Base-by-base conservation (phyloP, 2,329 filamentous ascomycete species). In the Trichoderma atroviride region DNA sequence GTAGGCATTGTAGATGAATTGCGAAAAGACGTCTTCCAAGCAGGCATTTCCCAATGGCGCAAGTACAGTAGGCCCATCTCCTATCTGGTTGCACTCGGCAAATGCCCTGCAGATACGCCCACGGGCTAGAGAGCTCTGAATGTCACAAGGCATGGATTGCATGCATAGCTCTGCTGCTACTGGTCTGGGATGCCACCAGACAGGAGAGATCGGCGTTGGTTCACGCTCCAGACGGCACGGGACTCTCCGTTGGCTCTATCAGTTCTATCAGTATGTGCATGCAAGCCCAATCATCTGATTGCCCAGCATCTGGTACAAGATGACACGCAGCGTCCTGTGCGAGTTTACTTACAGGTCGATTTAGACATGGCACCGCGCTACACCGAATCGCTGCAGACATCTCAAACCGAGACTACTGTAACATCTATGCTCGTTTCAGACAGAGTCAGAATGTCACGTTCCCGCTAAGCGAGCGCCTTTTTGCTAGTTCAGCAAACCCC, bases 401-500 rank as follows among this genome's bases (percentile, higher is more conserved):
- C 29, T 40, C n/a, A 27, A 61, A 47, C 43, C 35, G n/a, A 7
- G 11, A 10, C n/a, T 22, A n/a, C n/a, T n/a, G n/a, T n/a, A 50
- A 24, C 16, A 19, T 2, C 19, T 13, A 1, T 24, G 7, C 27
- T 43, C 33, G 31, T 19, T 64, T 64, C 37, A 27, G 47, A n/a
- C 27, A 37, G 31, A 27, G 37, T 58, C n/a, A 35, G 37, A 58
- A 37, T 16, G 29, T 58, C 53, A 27, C 50, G 19, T 50, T 66
- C 14, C 50, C 53, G 63, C 53, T 66, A 58, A 66, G 63, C 63
- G 63, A 66, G 56, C 47, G 40, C 40, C 40, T 37, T 1, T 50
- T 50, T 22, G 47, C n/a, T 60, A 33, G 35, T 22, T n/a, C n/a
- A 43, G n/a, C 11, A 13, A 24, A 50, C 5, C 9, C 40, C 16